Evolutionary conservation across 192 early-diverging fungal genomes (phyloP).

Genomic region (Umbelopsis sp.): DNA sequence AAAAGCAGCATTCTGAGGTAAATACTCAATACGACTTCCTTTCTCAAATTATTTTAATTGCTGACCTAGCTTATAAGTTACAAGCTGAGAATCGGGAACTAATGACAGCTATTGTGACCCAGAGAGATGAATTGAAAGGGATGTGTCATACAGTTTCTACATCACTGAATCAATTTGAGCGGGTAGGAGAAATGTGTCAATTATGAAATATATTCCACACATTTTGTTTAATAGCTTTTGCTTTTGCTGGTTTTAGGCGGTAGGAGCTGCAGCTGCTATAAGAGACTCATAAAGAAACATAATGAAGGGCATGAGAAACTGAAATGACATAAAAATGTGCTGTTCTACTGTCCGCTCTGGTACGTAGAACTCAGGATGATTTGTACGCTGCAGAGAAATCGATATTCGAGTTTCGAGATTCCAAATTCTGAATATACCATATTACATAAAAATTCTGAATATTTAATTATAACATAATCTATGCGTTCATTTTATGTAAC

Average conservation of each 20-base stretch:
- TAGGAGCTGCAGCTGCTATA: background rate
- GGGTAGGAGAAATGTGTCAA: background rate
- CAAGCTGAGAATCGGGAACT: background rate
- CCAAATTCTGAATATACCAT: too few relatives aligned
- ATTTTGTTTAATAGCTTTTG: background rate
- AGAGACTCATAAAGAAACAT: too few relatives aligned
- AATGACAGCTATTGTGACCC: constrained; percentile 2
- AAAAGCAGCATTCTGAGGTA: constrained; percentile 9
- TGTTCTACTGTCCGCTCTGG: too few relatives aligned
- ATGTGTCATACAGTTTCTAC: background rate
- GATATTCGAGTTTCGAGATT: too few relatives aligned
- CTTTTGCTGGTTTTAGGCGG: background rate
- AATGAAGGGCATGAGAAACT: too few relatives aligned
- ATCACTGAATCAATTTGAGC: constrained; percentile 6
- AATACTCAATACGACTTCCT: background rate
- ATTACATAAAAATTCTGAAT: too few relatives aligned
- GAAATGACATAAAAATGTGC: too few relatives aligned
- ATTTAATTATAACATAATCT: too few relatives aligned
- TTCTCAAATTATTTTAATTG: background rate
- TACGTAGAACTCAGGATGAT: too few relatives aligned
- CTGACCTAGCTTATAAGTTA: background rate
- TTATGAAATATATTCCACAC: background rate
- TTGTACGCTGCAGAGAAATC: too few relatives aligned
- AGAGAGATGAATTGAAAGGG: background rate
- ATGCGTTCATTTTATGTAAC: too few relatives aligned